Base-by-base conservation (phyloP, 129 eudicot genomes). In the Flaveria bidentis region DNA sequence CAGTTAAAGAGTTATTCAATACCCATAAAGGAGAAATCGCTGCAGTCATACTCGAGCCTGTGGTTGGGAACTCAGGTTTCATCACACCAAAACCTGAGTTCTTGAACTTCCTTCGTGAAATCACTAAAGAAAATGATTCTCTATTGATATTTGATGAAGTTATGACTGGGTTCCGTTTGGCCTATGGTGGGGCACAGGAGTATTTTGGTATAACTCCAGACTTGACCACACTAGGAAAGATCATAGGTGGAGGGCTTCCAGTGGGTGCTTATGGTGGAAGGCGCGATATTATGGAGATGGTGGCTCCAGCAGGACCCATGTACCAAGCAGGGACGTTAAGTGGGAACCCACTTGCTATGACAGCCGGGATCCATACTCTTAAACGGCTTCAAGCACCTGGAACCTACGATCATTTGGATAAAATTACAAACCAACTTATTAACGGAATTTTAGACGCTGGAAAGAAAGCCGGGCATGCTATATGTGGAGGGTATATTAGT, bases 241-340 rank as follows among this genome's bases (percentile, higher is more conserved):
- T 90, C 60, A 88, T 93, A 0, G 93, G 98, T 36, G 97, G 98
- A 13, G 98, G 98, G 11, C 79, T 87, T 23, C 99, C 94, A 2
- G 96, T 95, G 18, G 97, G 99, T 28, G 99, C 97, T 10, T 95
- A 95, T 66, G 97, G 97, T 51, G 96, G 99, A 61, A 76, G 95
- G 86, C 74, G 90, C 74, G 99, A 91, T 6, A 91, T 95, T 18
- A 95, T 95, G 97, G 96, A 95, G 87, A 89, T 91, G 97, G 96
- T 95, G 76, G 97, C 97, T 16, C 99, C 99, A 1, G 92, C 99
- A 1, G 97, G 99, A 20, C 96, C 99, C 44, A 87, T 91, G 97
- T 95, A 95, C 78, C 99, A 95, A 51, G 99, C 97, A 0, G 97
- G 96, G 56, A 95, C 97, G 20, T 82, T 91, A 9, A 91, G 97